phyloP scores from a whole-genome alignment of 2,329 filamentous ascomycete genomes.

The Colletotrichum falcatum region DNA sequence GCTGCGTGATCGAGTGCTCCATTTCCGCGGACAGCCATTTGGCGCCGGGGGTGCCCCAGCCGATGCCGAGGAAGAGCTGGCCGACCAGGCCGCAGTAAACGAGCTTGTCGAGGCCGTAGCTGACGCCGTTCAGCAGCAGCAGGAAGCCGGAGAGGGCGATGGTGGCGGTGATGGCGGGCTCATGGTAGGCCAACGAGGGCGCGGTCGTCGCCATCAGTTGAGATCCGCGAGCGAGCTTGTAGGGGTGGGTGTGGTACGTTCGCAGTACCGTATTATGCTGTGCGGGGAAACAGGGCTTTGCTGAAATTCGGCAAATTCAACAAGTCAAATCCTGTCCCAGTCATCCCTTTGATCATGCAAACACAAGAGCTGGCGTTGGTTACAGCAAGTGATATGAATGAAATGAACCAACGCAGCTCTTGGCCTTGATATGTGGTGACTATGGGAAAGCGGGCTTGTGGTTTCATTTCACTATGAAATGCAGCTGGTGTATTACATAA shows the following conservation, averaged over 20 bases:
- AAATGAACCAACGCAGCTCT: conserved; percentile 5
- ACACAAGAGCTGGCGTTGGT: neutral
- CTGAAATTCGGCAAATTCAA: neutral
- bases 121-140: conserved; percentile 69
- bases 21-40: conserved; percentile 66
- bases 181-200: conserved; percentile 66
- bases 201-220: conserved; percentile 15
- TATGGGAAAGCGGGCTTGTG: too few species aligned
- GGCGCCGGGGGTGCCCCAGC: conserved; percentile 75
- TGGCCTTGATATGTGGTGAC: neutral
- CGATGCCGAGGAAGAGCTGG: conserved; percentile 77
- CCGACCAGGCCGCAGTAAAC: conserved; percentile 79
- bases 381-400: neutral
- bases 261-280: neutral
- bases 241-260: neutral
- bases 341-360: neutral
- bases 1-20: conserved; percentile 68
- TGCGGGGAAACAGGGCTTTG: neutral
- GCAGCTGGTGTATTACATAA: neutral
- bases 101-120: conserved; percentile 66
- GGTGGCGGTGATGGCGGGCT: conserved; percentile 70
- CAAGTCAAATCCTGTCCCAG: neutral
- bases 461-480: neutral
- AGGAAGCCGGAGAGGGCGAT: conserved; percentile 72
- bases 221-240: neutral